phyloP scores from a whole-genome alignment of 164 flowering plant species.

The Chimonanthus salicifolius region DNA sequence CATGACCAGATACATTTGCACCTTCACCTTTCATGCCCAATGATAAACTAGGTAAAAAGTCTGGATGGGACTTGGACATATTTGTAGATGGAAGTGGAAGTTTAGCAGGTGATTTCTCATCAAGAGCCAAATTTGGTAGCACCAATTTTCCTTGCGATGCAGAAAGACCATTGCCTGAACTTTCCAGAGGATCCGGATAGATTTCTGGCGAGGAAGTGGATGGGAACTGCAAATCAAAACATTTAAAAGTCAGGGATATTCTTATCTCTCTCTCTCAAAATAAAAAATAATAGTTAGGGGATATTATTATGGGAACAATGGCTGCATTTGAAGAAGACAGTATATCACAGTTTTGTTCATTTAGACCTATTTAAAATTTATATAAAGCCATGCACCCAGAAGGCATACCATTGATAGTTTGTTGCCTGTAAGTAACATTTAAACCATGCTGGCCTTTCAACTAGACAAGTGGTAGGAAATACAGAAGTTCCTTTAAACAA shows the following conservation, averaged over 20 bases:
- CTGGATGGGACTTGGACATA: conserved; percentile 36
- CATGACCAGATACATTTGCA: conserved; percentile 26
- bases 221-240: conserved; percentile 45
- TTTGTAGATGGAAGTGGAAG: conserved; percentile 39
- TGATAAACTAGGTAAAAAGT: conserved; percentile 57
- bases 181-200: conserved; percentile 25
- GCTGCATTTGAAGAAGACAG: too few species aligned
- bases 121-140: conserved; percentile 48
- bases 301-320: too few species aligned
- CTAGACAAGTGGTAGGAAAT: too few species aligned
- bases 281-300: too few species aligned
- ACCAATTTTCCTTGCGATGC: conserved; percentile 51
- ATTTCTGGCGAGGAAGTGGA: conserved; percentile 31
- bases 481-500: neutral
- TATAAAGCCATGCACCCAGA: too few species aligned
- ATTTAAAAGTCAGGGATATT: too few species aligned
- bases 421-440: too few species aligned
- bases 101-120: conserved; percentile 43
- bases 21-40: conserved; percentile 50
- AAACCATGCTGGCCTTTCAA: too few species aligned
- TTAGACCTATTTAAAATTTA: too few species aligned
- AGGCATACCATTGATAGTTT: too few species aligned
- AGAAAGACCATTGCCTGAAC: conserved; percentile 30
- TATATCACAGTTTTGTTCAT: too few species aligned
- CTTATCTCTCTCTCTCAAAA: too few species aligned